Evolutionary conservation across 2,329 filamentous ascomycete species (phyloP).

Genomic region (Diaporthe nobilis): DNA sequence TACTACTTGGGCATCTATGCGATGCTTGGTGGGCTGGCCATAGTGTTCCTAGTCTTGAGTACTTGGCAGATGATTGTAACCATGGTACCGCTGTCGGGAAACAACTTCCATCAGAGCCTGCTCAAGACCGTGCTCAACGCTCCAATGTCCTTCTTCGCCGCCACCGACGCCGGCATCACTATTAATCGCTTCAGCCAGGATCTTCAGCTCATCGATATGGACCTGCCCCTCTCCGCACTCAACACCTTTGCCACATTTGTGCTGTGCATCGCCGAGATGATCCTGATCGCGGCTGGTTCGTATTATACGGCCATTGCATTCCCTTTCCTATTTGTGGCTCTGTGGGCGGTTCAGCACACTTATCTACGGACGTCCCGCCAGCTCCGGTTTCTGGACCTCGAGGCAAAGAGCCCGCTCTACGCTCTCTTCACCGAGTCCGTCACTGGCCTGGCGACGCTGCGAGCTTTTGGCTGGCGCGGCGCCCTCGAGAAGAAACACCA

Average conservation of each 20-base stretch:
- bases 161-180: constrained; percentile 51
- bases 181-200: constrained; percentile 54
- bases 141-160: constrained; percentile 51
- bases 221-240: constrained; percentile 47
- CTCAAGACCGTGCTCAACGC: constrained; percentile 49
- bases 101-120: constrained; percentile 47
- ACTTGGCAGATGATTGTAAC: constrained; percentile 42
- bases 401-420: constrained; percentile 65
- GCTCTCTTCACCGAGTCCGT: constrained; percentile 63
- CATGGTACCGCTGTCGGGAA: constrained; percentile 47
- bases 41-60: constrained; percentile 39
- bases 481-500: constrained; percentile 60
- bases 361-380: constrained; percentile 68
- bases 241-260: constrained; percentile 45
- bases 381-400: constrained; percentile 66
- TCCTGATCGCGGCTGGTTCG: constrained; percentile 58
- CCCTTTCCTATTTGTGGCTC: constrained; percentile 55
- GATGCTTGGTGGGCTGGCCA: constrained; percentile 45
- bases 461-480: constrained; percentile 68
- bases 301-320: constrained; percentile 58
- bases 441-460: constrained; percentile 62
- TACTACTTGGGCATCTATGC: constrained; percentile 56
- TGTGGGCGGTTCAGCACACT: constrained; percentile 62
- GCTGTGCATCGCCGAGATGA: constrained; percentile 57
- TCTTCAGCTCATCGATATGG: constrained; percentile 48